These are phyloP conservation scores for Cydonia oblonga DNA, from an alignment of 331 rosid genomes.

Conservation along the genomic window DNA sequence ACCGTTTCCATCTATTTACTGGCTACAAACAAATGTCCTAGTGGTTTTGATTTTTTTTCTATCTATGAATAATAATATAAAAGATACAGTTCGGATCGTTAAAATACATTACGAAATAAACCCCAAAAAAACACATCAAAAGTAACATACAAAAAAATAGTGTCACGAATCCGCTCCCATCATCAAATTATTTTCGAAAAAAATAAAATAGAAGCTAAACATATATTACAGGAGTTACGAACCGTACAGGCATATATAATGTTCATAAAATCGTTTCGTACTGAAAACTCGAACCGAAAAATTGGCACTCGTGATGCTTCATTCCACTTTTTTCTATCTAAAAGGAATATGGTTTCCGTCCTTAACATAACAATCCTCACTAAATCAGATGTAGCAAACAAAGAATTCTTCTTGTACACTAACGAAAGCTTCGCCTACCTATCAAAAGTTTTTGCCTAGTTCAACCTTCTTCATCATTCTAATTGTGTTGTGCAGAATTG, in stretches of 20 bases:
- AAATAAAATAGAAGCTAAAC: too few relatives aligned
- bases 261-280: background rate
- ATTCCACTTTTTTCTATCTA: background rate
- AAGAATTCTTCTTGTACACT: constrained; percentile 11
- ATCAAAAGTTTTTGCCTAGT: constrained; percentile 75
- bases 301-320: background rate
- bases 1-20: too few relatives aligned
- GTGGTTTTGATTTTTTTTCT: too few relatives aligned
- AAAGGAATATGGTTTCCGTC: background rate
- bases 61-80: too few relatives aligned
- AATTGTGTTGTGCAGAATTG: constrained; percentile 66
- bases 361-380: background rate
- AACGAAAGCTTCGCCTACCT: constrained; percentile 16
- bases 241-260: background rate
- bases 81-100: too few relatives aligned
- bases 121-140: too few relatives aligned
- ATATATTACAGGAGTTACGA: background rate
- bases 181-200: too few relatives aligned
- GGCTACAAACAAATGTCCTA: too few relatives aligned
- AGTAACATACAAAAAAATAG: too few relatives aligned
- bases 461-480: constrained; percentile 67
- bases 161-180: too few relatives aligned
- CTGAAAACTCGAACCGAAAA: background rate
- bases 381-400: constrained; percentile 13
- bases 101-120: too few relatives aligned